Base-by-base conservation (phyloP, 441 rosid genomes). In the Omphalea diandra region DNA sequence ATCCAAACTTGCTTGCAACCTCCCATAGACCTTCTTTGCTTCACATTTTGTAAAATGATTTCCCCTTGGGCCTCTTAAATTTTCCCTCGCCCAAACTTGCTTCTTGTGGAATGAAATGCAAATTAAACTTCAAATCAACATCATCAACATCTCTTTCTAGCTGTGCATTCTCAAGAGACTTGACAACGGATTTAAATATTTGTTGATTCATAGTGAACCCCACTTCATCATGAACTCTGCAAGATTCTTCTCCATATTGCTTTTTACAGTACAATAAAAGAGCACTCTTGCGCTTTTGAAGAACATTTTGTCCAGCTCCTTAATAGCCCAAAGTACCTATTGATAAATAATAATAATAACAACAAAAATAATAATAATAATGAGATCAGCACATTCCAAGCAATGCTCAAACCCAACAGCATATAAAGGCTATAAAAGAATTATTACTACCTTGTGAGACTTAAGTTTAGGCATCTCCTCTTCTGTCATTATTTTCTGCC, bases 71-170 rank as follows among this genome's bases (percentile, higher is more conserved):
- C 72, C 98, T 87, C 85, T 90, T 93, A 81, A 73, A 93, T 69
- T 83, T 83, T 38, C 97, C 98, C 80, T 90, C 94, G 70, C 89
- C 92, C 68, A 71, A 78, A 61, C 85, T 96, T 71, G 81, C 82
- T 81, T 93, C 97, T 38, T 93, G 90, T 0, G 90, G 84, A 36
- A 96, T 93, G 69, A 93, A 91, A 83, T 91, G 94, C 86, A 93
- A 81, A 84, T 89, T 87, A 76, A 93, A 91, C 83, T 93, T 91
- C 33, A 87, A 78, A 71, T 93, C 98, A 54, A 87, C 96, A 80
- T 93, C 98, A 80, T 93, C 96, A 70, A 93, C 93, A 83, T 93
- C 97, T 79, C 93, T 84, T 67, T 93, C 98, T 12, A 91, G 85
- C 55, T 87, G 90, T 7, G 97, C 96, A 66, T 46, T 84, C 72